Percentiles rank a stretch among this genome's conserved stretches.
Conservation (phyloP, 352 stramenopile genomes). For the Phytopythium cucurbitacearum region DNA sequence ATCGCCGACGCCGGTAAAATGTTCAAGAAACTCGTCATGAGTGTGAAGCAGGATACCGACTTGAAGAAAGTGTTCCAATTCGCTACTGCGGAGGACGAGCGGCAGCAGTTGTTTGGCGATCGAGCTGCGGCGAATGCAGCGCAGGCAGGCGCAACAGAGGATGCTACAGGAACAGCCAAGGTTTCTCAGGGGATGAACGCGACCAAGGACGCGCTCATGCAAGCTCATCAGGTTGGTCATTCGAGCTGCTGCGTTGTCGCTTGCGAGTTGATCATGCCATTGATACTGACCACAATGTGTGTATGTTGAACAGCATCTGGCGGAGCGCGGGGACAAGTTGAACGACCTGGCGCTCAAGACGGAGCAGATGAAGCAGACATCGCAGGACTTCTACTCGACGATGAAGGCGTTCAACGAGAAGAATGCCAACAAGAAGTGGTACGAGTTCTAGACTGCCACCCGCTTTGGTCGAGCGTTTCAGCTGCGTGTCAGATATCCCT, state of each 20-base stretch:
- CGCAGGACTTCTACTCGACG: slow-evolving; percentile 78
- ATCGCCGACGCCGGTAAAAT: slow-evolving; percentile 48
- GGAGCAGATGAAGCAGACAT: slow-evolving; percentile 79
- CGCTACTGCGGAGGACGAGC: slow-evolving; percentile 48
- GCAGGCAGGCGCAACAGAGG: slow-evolving; percentile 6
- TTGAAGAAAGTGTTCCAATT: slow-evolving; percentile 81
- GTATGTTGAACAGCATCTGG: slow-evolving; percentile 46
- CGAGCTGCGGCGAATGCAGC: slow-evolving; percentile 20
- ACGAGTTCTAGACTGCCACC: slow-evolving; percentile 47
- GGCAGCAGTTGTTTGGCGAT: slow-evolving; percentile 51
- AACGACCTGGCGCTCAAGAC: slow-evolving; percentile 73
- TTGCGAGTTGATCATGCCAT: slow-evolving; percentile 1
- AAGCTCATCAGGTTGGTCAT: slow-evolving; percentile 56
- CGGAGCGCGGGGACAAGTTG: slow-evolving; percentile 74
- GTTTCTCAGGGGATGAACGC: slow-evolving; percentile 24
- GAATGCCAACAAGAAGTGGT: slow-evolving; percentile 84
- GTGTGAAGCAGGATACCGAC: slow-evolving; percentile 57
- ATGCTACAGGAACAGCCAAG: slow-evolving; percentile 13
- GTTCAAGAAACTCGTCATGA: slow-evolving; percentile 74
- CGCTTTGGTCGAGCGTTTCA: no score
- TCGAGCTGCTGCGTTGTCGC: neutral
- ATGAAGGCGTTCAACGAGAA: slow-evolving; percentile 87
- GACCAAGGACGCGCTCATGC: slow-evolving; percentile 62
- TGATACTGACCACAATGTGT: neutral
- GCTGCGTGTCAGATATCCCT: neutral